These are phyloP conservation scores for Trametopsis cervina DNA, from an alignment of 768 basidiomycete species.

Conservation along the genomic window DNA sequence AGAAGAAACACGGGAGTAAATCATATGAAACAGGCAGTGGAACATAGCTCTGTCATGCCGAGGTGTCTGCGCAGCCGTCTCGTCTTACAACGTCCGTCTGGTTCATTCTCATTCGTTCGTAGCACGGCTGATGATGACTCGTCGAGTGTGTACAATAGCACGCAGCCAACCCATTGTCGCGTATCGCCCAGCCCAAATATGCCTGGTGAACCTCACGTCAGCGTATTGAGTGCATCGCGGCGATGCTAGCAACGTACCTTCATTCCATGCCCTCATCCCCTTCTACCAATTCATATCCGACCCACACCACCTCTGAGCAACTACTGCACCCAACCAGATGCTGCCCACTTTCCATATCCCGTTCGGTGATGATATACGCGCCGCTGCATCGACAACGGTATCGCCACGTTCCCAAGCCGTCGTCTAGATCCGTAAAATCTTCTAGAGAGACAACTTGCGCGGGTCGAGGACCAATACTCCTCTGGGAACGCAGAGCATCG, in stretches of 20 bases:
- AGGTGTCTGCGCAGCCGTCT: too few relatives aligned
- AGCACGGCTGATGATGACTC: too few relatives aligned
- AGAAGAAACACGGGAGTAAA: slow-evolving; percentile 15
- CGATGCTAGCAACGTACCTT: too few relatives aligned
- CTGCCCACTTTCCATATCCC: slow-evolving; percentile 56
- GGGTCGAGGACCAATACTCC: slow-evolving; percentile 44
- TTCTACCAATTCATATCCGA: slow-evolving; percentile 57
- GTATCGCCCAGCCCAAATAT: background rate
- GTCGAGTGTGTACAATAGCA: too few relatives aligned
- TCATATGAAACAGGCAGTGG: too few relatives aligned
- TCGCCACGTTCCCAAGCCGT: slow-evolving; percentile 37
- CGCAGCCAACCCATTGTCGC: too few relatives aligned
- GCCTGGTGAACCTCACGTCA: too few relatives aligned
- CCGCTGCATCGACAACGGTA: slow-evolving; percentile 75
- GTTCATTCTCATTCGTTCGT: too few relatives aligned
- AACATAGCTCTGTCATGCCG: too few relatives aligned
- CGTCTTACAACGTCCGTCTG: too few relatives aligned
- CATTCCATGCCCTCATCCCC: slow-evolving; percentile 1
- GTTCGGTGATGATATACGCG: slow-evolving; percentile 46
- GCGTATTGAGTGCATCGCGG: too few relatives aligned
- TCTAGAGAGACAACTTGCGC: slow-evolving; percentile 76
- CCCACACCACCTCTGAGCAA: slow-evolving; percentile 82
- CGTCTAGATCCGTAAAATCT: slow-evolving; percentile 44
- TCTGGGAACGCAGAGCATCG: slow-evolving; percentile 28
- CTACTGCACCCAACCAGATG: slow-evolving; percentile 68